Base-by-base conservation (phyloP, 768 basidiomycete species). In the Saitozyma sp. region DNA sequence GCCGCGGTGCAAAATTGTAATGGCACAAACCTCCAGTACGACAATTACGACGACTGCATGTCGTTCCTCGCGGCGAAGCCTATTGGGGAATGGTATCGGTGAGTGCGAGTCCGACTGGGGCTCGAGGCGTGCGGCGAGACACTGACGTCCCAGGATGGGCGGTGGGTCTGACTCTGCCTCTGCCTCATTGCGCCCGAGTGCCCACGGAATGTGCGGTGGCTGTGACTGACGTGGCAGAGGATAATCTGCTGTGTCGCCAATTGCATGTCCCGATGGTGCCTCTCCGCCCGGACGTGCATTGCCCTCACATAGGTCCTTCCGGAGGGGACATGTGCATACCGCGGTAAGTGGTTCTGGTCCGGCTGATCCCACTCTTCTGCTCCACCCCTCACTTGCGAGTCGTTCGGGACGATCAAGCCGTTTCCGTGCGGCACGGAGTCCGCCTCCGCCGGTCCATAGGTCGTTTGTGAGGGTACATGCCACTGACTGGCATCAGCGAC, bases 311-410 rank as follows among this genome's bases (percentile, higher is more conserved):
- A 16, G 66, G 68, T 39, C 56, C 58, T 4, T 43, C 66, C 5
- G 71, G 71, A 14, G 69, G 71, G 14, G 58, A 60, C 42, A 62
- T 70, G 54, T 73, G 71, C 58, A 63, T 69, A 10, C 19, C 14
- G 8, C 56, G 65, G 68, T 69, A 37, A 57, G 68, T 37, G 46
- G 17, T 41, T 40, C 13, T 29, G 46, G 29, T 29, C 29, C 29
- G 2, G 29, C 29, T 29, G 29, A 29, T 29, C 29, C 29, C 29
- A 29, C 29, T 29, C 29, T 2, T 29, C 29, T 29, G 29, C 29
- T 29, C 29, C 29, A 29, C 29, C 29, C 5, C 29, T 29, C 29
- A 29, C 29, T 29, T 29, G 29, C 29, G 29, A 29, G 29, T 29
- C 29, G 2, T 29, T 29, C 29, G 29, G 29, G 29, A 29, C 29